Percentiles rank a stretch among this genome's conserved stretches.
Conservation (phyloP, 768 basidiomycete genomes). For the Rhodocollybia butyracea region DNA sequence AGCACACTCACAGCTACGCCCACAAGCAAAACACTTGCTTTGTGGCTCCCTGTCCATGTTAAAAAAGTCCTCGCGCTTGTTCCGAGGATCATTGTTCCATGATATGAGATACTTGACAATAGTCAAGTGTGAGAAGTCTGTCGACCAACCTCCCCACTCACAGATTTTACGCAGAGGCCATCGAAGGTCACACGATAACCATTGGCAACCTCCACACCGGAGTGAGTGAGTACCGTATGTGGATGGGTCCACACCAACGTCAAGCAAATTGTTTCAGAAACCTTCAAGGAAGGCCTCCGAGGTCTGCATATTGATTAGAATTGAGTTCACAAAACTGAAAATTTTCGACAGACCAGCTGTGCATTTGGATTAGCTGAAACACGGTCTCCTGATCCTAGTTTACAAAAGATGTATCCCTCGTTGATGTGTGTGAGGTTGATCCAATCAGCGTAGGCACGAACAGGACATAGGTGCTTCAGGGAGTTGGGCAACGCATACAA, state of each 20-base stretch:
- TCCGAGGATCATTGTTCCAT: no score
- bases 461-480: slow-evolving; percentile 29
- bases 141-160: no score
- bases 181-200: slow-evolving; percentile 23
- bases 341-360: slow-evolving; percentile 22
- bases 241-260: slow-evolving; percentile 31
- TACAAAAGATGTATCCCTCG: slow-evolving; percentile 30
- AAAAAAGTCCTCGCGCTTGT: no score
- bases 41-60: no score
- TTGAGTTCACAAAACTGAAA: neutral
- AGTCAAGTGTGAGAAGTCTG: no score
- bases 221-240: slow-evolving; percentile 41
- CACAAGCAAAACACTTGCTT: no score
- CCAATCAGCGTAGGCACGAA: slow-evolving; percentile 29
- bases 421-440: slow-evolving; percentile 16
- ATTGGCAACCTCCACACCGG: slow-evolving; percentile 38
- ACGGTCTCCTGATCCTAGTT: slow-evolving; percentile 24
- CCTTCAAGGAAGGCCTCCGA: slow-evolving; percentile 33
- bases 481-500: slow-evolving; percentile 19
- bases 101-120: no score
- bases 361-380: slow-evolving; percentile 15
- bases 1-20: no score
- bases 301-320: slow-evolving; percentile 18
- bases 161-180: no score
- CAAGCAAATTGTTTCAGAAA: slow-evolving; percentile 37